Evolutionary conservation across 345 rosid species (phyloP), one percentile per base, ranked within the genome.

Genomic region (Brassica cretica): DNA sequence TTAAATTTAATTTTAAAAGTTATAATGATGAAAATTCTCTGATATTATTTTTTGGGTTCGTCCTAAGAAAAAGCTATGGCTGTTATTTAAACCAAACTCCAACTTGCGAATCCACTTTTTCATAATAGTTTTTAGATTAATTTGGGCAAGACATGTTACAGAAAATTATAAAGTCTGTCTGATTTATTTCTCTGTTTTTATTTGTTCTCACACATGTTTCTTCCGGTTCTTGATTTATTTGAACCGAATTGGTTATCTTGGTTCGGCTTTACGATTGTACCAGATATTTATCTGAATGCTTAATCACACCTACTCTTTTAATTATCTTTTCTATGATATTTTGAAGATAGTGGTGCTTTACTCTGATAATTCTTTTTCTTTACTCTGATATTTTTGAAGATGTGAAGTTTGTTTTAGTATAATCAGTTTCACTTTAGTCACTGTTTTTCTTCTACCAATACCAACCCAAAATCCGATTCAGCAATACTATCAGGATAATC

Each of bases 21-120:
- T 39, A 53, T 53, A 73, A 74, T 79, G 78, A 74, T 79, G 77
- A 74, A 73, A 79, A 69, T 74, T 68, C 78, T 68, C 75, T 79
- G 82, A 79, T 79, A 79, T 73, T 79, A 15, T 62, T 63, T 74
- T 79, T 82, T 15, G 63, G 80, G 83, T 79, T 77, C 27, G 73
- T 69, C 72, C 63, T 80, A 70, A 76, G 80, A 86, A 85, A 82
- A 84, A 76, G 78, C 75, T 70, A 68, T 80, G 86, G 89, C 55
- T 87, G 84, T 69, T 75, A 63, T 82, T 79, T 65, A 69, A 86
- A 88, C 88, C 84, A 82, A 76, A 82, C 83, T 69, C 39, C 94
- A 88, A 88, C 89, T 90, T 86, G 95, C 89, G 56, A 59, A 75
- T 27, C 29, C 74, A 64, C 70, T 82, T 68, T 39, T 70, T 73